Conservation (phyloP, 2,329 filamentous ascomycete species). For the Aureobasidium vineae region DNA sequence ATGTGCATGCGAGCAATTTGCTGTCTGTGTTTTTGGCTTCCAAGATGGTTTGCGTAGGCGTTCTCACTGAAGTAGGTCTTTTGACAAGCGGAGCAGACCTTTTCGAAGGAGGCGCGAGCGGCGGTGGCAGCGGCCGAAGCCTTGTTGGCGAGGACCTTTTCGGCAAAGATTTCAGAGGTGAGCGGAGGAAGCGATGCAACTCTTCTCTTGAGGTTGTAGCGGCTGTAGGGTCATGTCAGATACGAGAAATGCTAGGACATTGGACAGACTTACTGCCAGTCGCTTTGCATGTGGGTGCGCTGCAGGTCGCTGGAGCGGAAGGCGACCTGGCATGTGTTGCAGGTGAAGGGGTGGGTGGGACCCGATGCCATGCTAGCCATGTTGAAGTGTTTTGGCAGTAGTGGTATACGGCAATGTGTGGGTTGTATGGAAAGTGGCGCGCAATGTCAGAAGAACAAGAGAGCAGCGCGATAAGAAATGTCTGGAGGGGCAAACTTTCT, state of each 20-base stretch:
- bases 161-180: constrained; percentile 87
- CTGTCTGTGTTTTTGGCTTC: constrained; percentile 83
- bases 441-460: constrained; percentile 4
- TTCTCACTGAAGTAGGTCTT: constrained; percentile 98
- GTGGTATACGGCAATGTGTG: background rate
- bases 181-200: constrained; percentile 89
- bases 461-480: constrained; percentile 17
- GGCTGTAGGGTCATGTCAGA: constrained; percentile 50
- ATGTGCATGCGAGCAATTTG: constrained; percentile 56
- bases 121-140: constrained; percentile 80
- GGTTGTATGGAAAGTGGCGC: background rate
- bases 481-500: constrained; percentile 24
- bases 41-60: constrained; percentile 88
- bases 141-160: constrained; percentile 91
- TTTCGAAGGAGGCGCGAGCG: constrained; percentile 85
- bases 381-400: background rate
- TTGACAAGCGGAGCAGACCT: constrained; percentile 74
- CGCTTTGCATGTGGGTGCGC: constrained; percentile 93
- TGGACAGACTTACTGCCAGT: constrained; percentile 82
- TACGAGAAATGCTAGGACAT: background rate
- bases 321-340: constrained; percentile 96
- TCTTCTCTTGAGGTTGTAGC: constrained; percentile 94
- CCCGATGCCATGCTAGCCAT: constrained; percentile 24
- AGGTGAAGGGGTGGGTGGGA: constrained; percentile 80
- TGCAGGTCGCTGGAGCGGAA: constrained; percentile 93